Evolutionary conservation across 129 eudicot genomes (phyloP).

Genomic region (Apium graveolens): DNA sequence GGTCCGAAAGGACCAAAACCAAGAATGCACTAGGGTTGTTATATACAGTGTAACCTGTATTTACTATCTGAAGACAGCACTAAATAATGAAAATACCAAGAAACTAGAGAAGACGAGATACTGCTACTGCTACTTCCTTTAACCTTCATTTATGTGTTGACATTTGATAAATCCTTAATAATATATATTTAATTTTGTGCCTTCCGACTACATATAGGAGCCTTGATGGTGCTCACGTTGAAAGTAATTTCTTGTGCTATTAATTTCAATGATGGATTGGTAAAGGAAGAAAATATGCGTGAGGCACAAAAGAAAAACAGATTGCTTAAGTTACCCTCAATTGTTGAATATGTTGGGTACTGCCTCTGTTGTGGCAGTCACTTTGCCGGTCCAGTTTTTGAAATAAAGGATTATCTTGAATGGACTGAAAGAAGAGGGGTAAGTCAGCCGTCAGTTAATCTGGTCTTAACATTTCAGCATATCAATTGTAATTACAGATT

Average conservation of each 20-base stretch:
- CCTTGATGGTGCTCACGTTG: conserved; percentile 87
- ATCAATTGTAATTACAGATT: not conserved
- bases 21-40: not conserved
- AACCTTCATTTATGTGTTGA: not conserved
- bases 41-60: not conserved
- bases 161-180: not conserved
- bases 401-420: conserved; percentile 90
- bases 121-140: not conserved
- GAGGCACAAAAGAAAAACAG: conserved; percentile 86
- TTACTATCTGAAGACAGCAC: not conserved
- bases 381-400: conserved; percentile 96
- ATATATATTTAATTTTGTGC: not conserved
- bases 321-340: conserved; percentile 65
- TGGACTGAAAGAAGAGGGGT: conserved; percentile 92
- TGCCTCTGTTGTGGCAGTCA: conserved; percentile 97
- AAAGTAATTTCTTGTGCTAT: conserved; percentile 88
- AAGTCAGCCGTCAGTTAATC: conserved; percentile 17
- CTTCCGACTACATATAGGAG: conserved; percentile 33
- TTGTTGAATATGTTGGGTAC: conserved; percentile 73
- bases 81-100: not conserved
- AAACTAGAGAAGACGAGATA: not conserved
- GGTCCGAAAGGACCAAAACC: not conserved
- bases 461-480: not conserved
- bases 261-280: conserved; percentile 76
- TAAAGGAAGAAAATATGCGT: conserved; percentile 62